A percentile compares a stretch with the other conserved stretches of the same genome.
phyloP scores from a whole-genome alignment of 78 protist genomes.

The Chrysochromulina parva region DNA sequence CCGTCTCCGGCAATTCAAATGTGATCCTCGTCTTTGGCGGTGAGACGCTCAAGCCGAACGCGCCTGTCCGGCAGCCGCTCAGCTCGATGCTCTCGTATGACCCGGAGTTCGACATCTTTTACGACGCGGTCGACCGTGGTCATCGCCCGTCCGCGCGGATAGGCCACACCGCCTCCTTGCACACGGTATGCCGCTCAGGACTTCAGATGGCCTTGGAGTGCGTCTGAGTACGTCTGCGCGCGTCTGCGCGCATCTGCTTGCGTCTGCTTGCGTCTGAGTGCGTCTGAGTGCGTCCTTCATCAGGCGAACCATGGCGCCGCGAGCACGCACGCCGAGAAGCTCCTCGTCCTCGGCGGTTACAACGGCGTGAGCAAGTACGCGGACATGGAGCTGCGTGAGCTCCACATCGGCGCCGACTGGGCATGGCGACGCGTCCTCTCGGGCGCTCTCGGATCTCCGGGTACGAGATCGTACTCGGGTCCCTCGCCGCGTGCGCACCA shows the following conservation, averaged over 20 bases:
- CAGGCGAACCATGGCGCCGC: no score
- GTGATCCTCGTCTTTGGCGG: not conserved
- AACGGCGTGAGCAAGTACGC: not conserved
- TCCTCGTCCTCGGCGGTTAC: not conserved
- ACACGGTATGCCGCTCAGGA: not conserved
- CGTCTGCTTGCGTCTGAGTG: no score
- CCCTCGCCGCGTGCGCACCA: not conserved
- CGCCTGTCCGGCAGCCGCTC: not conserved
- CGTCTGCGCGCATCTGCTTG: no score
- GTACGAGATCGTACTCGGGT: no score
- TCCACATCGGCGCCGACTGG: not conserved
- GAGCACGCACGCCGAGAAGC: not conserved
- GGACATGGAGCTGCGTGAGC: not conserved
- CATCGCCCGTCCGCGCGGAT: not conserved
- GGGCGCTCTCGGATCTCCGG: no score
- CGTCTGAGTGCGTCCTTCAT: no score
- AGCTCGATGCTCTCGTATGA: not conserved
- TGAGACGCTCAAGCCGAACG: not conserved
- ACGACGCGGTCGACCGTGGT: slow-evolving; percentile 2
- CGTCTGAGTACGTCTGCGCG: no score
- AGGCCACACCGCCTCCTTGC: not conserved
- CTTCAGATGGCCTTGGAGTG: no score
- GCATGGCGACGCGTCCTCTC: not conserved
- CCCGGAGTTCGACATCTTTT: not conserved
- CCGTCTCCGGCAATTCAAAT: not conserved